phyloP scores from a whole-genome alignment of 1,139 yeast genomes.

The Yamadazyma atmosphaerica region DNA sequence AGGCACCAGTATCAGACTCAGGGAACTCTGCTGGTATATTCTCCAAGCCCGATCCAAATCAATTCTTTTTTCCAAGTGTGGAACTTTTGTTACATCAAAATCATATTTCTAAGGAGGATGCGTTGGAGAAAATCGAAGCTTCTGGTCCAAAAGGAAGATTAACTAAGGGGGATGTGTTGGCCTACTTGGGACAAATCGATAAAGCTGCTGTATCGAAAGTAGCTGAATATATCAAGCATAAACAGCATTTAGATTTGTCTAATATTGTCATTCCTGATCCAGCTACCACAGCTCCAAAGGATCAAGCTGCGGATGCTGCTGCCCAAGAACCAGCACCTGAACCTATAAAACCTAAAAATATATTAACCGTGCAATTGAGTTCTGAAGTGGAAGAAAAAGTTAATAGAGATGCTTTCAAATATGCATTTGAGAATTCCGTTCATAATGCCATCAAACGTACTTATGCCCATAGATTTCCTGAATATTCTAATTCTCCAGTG shows the following conservation, averaged over 20 bases:
- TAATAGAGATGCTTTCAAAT: slow-evolving; percentile 28
- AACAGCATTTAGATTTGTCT: slow-evolving; percentile 73
- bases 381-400: slow-evolving; percentile 28
- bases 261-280: slow-evolving; percentile 59
- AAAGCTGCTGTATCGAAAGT: slow-evolving; percentile 42
- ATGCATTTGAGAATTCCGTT: slow-evolving; percentile 32
- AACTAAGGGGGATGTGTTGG: slow-evolving; percentile 87
- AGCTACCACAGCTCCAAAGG: slow-evolving; percentile 13
- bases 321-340: slow-evolving; percentile 12
- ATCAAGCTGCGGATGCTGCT: slow-evolving; percentile 15
- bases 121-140: slow-evolving; percentile 69
- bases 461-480: slow-evolving; percentile 45
- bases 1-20: slow-evolving; percentile 7
- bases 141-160: slow-evolving; percentile 89
- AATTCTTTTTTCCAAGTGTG: slow-evolving; percentile 80
- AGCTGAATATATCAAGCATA: slow-evolving; percentile 55
- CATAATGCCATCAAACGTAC: slow-evolving; percentile 34
- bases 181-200: slow-evolving; percentile 73
- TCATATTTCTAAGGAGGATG: slow-evolving; percentile 66
- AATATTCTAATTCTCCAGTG: slow-evolving; percentile 45
- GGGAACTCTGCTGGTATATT: slow-evolving; percentile 21
- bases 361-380: slow-evolving; percentile 26
- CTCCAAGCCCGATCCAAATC: slow-evolving; percentile 58
- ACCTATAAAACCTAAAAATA: slow-evolving; percentile 27
- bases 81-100: slow-evolving; percentile 61